Conservation (phyloP, 2,329 filamentous ascomycete species). For the Sporothrix phasma region DNA sequence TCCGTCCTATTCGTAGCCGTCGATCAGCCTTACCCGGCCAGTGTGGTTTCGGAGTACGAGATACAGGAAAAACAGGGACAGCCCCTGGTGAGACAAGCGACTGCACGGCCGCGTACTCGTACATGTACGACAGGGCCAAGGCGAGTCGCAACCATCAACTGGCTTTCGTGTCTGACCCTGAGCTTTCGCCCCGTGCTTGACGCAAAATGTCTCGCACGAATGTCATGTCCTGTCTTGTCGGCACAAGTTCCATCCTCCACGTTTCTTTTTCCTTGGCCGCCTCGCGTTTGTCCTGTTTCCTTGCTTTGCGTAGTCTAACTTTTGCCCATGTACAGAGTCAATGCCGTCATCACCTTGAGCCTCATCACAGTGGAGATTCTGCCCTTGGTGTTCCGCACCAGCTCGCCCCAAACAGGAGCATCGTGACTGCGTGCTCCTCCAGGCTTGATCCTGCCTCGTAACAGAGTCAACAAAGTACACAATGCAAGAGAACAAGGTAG, state of each 20-base stretch:
- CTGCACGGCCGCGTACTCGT: background rate
- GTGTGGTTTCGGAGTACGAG: background rate
- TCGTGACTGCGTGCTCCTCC: background rate
- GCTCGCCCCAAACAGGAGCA: background rate
- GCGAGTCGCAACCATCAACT: too few species aligned
- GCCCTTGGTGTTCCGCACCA: background rate
- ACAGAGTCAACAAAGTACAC: too few species aligned
- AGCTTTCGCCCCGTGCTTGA: background rate
- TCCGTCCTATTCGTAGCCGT: background rate
- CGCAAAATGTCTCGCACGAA: background rate
- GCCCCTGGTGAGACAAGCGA: background rate
- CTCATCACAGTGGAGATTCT: background rate
- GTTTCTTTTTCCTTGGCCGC: background rate
- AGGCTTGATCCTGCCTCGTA: too few species aligned
- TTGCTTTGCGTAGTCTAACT: background rate
- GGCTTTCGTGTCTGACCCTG: too few species aligned
- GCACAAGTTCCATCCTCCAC: background rate
- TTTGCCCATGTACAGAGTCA: background rate
- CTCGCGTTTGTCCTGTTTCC: background rate
- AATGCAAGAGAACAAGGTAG: too few species aligned
- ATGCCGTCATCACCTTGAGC: background rate
- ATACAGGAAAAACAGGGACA: background rate
- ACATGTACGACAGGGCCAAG: too few species aligned
- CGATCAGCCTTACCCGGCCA: conserved; percentile 5
- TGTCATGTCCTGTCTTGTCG: background rate